These are phyloP conservation scores for Wickerhamomyces sp. DNA, from an alignment of 1,139 yeast species.

Conservation along the genomic window DNA sequence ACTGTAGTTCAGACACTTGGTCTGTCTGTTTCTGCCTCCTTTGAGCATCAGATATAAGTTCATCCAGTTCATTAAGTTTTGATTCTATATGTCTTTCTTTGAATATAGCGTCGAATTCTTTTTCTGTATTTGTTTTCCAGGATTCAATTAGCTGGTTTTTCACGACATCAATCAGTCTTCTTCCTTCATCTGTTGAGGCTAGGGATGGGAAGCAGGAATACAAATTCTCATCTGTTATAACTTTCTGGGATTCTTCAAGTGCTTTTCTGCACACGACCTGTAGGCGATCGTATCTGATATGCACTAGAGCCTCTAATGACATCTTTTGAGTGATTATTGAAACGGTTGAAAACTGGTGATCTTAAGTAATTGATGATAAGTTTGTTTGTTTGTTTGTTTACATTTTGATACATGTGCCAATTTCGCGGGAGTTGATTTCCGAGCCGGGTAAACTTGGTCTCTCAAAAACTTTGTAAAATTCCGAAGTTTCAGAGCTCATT, in stretches of 20 bases:
- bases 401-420: background rate
- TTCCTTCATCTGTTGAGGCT: slow-evolving; percentile 45
- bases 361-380: too few species aligned
- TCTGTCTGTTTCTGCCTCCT: slow-evolving; percentile 19
- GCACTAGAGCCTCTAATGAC: slow-evolving; percentile 5
- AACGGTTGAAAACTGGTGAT: too few species aligned
- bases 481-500: background rate
- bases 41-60: slow-evolving; percentile 51
- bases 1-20: slow-evolving; percentile 12
- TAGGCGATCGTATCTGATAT: slow-evolving; percentile 49
- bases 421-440: too few species aligned
- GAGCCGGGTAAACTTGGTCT: background rate
- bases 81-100: slow-evolving; percentile 53
- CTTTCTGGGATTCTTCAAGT: slow-evolving; percentile 58
- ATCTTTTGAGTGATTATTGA: slow-evolving; percentile 2
- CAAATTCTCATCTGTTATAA: slow-evolving; percentile 56
- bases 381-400: slow-evolving; percentile 7
- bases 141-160: slow-evolving; percentile 55
- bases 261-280: slow-evolving; percentile 60
- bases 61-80: slow-evolving; percentile 64
- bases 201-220: slow-evolving; percentile 64
- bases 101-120: slow-evolving; percentile 65
- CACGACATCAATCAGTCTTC: slow-evolving; percentile 48
- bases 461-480: background rate
- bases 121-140: slow-evolving; percentile 53